Conservation (phyloP, 169 alveolate species). For the Babesia sp. region DNA sequence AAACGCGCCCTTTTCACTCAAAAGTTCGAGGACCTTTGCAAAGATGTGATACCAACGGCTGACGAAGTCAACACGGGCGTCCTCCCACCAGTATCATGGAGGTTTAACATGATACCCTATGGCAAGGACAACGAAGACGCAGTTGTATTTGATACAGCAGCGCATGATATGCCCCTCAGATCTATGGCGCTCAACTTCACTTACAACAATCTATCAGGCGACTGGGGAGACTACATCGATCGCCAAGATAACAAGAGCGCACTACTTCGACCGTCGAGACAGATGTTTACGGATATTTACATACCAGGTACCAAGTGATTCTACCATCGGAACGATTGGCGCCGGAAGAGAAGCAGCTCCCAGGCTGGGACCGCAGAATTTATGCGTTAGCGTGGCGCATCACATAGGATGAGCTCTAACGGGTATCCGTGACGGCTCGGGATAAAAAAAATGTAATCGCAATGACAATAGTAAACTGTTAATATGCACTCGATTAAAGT, state of each 20-base stretch:
- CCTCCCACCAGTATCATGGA: slow-evolving; percentile 67
- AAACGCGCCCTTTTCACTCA: slow-evolving; percentile 71
- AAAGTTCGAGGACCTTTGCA: slow-evolving; percentile 71
- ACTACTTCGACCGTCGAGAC: slow-evolving; percentile 82
- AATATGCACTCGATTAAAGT: too few species aligned
- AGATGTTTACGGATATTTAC: slow-evolving; percentile 82
- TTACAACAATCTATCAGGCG: slow-evolving; percentile 84
- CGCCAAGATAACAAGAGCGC: slow-evolving; percentile 85
- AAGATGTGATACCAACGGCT: slow-evolving; percentile 48
- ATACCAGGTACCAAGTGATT: slow-evolving; percentile 78
- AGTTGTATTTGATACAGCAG: slow-evolving; percentile 76
- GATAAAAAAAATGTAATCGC: too few species aligned
- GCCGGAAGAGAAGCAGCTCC: too few species aligned
- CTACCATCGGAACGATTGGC: too few species aligned
- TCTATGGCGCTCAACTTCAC: slow-evolving; percentile 85
- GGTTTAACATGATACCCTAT: slow-evolving; percentile 82
- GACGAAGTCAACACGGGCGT: slow-evolving; percentile 67
- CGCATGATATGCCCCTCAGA: slow-evolving; percentile 82
- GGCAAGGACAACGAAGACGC: slow-evolving; percentile 83
- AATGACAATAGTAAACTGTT: too few species aligned
- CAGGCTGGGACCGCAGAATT: too few species aligned
- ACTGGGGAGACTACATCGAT: slow-evolving; percentile 87
- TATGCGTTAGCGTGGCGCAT: too few species aligned
- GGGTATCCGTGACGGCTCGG: too few species aligned
- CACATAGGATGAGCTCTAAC: too few species aligned